Evolutionary conservation across 495 filamentous ascomycete species (phyloP).

Genomic region (Penicillium robsamsonii): DNA sequence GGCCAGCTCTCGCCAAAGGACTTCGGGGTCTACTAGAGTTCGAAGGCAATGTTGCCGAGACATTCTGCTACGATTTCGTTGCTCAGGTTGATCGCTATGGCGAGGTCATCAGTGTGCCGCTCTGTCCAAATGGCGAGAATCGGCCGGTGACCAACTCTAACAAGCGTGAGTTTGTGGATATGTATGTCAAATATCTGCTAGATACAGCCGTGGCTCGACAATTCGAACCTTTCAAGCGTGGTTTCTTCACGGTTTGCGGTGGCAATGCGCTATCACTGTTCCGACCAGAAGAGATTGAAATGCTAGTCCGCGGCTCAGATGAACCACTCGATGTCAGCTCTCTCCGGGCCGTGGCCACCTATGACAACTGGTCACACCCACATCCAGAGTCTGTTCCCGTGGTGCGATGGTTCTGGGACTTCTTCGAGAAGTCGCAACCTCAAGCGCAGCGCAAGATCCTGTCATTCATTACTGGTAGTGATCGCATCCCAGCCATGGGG

Average conservation of each 20-base stretch:
- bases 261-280: constrained; percentile 89
- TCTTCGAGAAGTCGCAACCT: constrained; percentile 64
- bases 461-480: constrained; percentile 89
- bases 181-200: constrained; percentile 78
- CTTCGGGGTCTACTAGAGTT: constrained; percentile 75
- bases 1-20: constrained; percentile 73
- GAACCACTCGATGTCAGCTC: constrained; percentile 76
- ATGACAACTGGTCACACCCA: constrained; percentile 69
- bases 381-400: constrained; percentile 58
- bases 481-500: constrained; percentile 89
- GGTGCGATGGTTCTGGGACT: constrained; percentile 86
- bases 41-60: constrained; percentile 79
- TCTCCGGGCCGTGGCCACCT: constrained; percentile 73
- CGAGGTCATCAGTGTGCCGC: constrained; percentile 57
- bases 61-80: constrained; percentile 83
- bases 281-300: constrained; percentile 91
- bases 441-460: constrained; percentile 73
- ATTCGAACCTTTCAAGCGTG: constrained; percentile 93
- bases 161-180: constrained; percentile 81
- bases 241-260: constrained; percentile 90
- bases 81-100: constrained; percentile 78
- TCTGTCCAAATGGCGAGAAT: constrained; percentile 73
- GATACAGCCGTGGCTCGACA: constrained; percentile 77
- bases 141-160: constrained; percentile 82
- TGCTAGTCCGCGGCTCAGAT: constrained; percentile 85